A percentile compares a stretch with the other conserved stretches of the same genome.
Evolutionary conservation across 1,139 yeast genomes (phyloP).

Genomic region (Yamadazyma atlantica): DNA sequence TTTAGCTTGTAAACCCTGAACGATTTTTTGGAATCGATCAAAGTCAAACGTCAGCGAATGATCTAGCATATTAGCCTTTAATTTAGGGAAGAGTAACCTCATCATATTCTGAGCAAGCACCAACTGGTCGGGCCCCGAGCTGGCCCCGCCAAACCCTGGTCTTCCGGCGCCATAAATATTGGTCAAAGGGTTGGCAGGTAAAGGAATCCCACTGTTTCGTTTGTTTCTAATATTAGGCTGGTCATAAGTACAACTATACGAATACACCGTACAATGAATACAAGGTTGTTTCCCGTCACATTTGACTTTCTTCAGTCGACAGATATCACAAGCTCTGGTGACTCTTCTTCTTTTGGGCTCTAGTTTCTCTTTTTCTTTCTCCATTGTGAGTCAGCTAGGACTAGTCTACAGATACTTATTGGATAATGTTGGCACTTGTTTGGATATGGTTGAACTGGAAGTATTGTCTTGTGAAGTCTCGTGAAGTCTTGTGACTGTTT

Average conservation of each 20-base stretch:
- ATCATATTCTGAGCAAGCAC: constrained; percentile 30
- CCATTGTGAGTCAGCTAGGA: not conserved
- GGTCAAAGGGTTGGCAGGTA: constrained; percentile 22
- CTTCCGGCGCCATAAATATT: constrained; percentile 11
- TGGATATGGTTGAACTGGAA: too few relatives aligned
- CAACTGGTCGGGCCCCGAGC: constrained; percentile 19
- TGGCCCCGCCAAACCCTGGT: constrained; percentile 15
- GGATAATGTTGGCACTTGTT: too few relatives aligned
- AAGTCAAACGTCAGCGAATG: constrained; percentile 30
- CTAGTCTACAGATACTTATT: too few relatives aligned
- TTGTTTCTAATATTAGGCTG: constrained; percentile 69
- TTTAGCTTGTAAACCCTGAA: constrained; percentile 23
- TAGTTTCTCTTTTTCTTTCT: constrained; percentile 3
- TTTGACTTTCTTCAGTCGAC: constrained; percentile 76
- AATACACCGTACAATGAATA: constrained; percentile 85
- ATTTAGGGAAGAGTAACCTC: constrained; percentile 49
- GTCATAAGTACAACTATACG: constrained; percentile 68
- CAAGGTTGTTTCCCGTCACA: constrained; percentile 90
- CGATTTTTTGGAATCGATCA: constrained; percentile 30
- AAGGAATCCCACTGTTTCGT: constrained; percentile 34
- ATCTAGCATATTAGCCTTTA: constrained; percentile 40
- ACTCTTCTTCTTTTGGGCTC: constrained; percentile 70
- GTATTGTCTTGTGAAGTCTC: too few relatives aligned
- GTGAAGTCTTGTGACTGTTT: too few relatives aligned
- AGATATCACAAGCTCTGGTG: constrained; percentile 81